Percentiles rank a stretch among this genome's conserved stretches.
phyloP scores from a whole-genome alignment of 179 eudicot genomes.

The Corrigiola litoralis region DNA sequence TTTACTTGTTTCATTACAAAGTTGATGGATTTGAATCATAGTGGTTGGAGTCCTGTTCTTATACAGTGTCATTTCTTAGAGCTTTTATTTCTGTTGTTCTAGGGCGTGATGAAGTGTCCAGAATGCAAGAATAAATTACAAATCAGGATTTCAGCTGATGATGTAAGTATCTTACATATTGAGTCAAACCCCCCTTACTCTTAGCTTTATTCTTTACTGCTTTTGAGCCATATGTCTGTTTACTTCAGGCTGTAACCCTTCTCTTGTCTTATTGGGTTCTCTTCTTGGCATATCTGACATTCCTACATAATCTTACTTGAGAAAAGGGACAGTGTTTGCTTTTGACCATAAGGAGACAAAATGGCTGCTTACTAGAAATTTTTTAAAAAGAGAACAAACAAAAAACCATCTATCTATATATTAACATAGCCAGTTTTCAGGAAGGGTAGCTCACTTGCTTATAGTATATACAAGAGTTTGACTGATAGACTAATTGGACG shows the following conservation, averaged over 20 bases:
- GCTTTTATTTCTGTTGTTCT: conserved; percentile 23
- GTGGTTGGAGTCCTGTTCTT: neutral
- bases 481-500: no score
- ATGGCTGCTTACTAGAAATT: no score
- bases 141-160: conserved; percentile 84
- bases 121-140: conserved; percentile 74
- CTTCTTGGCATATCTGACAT: neutral
- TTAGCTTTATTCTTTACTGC: conserved; percentile 1
- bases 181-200: neutral
- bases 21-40: neutral
- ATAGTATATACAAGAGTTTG: no score
- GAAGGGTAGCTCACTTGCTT: neutral
- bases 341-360: neutral
- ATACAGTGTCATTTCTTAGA: neutral
- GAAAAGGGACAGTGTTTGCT: neutral
- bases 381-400: no score
- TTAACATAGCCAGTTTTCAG: neutral
- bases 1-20: neutral
- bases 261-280: neutral
- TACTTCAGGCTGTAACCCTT: neutral
- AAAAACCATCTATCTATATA: no score
- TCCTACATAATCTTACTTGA: neutral
- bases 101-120: conserved; percentile 94
- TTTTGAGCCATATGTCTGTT: neutral
- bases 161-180: conserved; percentile 49